Base-by-base conservation (phyloP, 768 basidiomycete genomes). In the Xerocomellus intermedius region DNA sequence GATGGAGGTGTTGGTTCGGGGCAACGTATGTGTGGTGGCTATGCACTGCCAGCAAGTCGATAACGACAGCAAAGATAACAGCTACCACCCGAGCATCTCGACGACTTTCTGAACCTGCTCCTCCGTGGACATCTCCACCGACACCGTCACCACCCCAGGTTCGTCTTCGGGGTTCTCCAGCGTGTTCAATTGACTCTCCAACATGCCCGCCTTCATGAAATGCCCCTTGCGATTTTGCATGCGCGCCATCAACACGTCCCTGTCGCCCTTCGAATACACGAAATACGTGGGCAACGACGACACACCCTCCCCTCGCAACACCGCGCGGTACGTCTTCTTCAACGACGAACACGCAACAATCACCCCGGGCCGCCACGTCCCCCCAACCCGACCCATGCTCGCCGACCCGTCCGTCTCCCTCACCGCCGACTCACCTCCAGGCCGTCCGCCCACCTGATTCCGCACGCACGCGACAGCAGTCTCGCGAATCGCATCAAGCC, bases 321-420 rank as follows among this genome's bases (percentile, higher is more conserved):
- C 80, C 56, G 89, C 86, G 6, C 96, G 86, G 69, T 98, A 98
- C 58, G 77, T 77, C 61, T 66, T 78, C 73, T 89, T 94, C 68
- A 98, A 73, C 57, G 94, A 84, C 21, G 93, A 96, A 71, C 93
- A 95, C 36, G 86, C 89, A 37, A 94, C 81, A 39, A 98, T 83
- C n/a, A 90, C 81, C 2, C 89, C 91, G 26, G 60, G 44, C 48
- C 22, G 30, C 54, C 47, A 8, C 6, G 7, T 28, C 36, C 3
- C 28, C n/a, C 47, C 17, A 10, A 2, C 19, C 26, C 4, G 28
- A 9, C 28, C 28, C 44, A 10, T 8, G 7, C 16, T 8, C 28
- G 32, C 30, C 10, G 30, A 28, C 28, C 1, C 28, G 9, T 36
- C 36, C 17, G 17, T 17, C 36, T 8, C 16, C 1, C 36, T 8